phyloP scores from a whole-genome alignment of 108 stramenopile species.

The Poteriospumella lacustris region DNA sequence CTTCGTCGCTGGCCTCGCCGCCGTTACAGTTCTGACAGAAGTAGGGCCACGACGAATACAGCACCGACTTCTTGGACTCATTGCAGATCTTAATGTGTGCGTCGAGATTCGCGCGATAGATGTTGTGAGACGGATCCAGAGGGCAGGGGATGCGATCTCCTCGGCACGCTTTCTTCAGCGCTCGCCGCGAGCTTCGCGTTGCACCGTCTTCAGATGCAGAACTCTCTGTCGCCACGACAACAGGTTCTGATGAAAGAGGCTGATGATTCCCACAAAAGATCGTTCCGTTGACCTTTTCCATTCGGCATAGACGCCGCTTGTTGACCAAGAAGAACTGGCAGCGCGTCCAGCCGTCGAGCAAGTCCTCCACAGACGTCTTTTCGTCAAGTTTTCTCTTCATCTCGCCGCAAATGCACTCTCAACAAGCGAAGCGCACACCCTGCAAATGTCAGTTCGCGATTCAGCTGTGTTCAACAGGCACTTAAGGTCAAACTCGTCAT shows the following conservation, averaged over 20 bases:
- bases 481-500: too few species aligned
- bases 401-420: too few species aligned
- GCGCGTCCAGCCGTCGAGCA: slow-evolving; percentile 15
- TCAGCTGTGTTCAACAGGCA: too few species aligned
- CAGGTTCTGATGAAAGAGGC: too few species aligned
- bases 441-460: too few species aligned
- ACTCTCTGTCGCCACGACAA: too few species aligned
- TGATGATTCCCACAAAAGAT: too few species aligned
- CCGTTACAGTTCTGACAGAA: slow-evolving; percentile 15
- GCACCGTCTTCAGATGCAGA: too few species aligned
- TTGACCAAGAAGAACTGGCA: slow-evolving; percentile 4
- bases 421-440: too few species aligned
- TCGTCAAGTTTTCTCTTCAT: too few species aligned
- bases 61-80: not conserved
- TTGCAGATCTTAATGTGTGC: slow-evolving; percentile 13
- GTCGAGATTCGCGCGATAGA: not conserved
- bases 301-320: slow-evolving; percentile 20
- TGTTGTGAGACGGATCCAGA: slow-evolving; percentile 24
- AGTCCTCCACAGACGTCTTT: too few species aligned
- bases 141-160: slow-evolving; percentile 28
- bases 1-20: not conserved
- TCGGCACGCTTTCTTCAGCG: not conserved
- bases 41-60: not conserved
- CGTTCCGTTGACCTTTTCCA: too few species aligned
- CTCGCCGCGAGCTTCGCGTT: not conserved